phyloP scores from a whole-genome alignment of 371 early-diverging fungal genomes.

The Globomyces sp. region DNA sequence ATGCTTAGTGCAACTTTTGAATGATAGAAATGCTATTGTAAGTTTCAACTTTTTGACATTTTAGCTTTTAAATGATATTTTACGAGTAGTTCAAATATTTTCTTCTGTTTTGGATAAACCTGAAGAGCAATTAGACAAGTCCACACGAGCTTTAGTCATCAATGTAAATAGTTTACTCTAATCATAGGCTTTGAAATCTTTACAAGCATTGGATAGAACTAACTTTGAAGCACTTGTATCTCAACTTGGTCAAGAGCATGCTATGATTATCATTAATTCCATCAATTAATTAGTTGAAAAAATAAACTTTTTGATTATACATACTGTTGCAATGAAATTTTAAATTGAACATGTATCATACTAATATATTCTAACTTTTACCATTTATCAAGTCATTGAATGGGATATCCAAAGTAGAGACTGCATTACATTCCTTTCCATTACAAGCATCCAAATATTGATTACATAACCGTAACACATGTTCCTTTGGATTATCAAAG shows the following conservation, averaged over 20 bases:
- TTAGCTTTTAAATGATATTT: background rate
- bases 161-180: background rate
- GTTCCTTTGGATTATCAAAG: no score
- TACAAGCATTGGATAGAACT: background rate
- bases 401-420: no score
- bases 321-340: no score
- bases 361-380: no score
- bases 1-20: background rate
- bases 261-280: slow-evolving; percentile 4
- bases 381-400: no score
- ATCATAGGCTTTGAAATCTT: slow-evolving; percentile 1
- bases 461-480: no score
- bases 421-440: no score
- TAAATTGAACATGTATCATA: no score
- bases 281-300: background rate
- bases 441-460: no score
- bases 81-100: background rate
- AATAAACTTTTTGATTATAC: no score
- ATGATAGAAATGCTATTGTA: slow-evolving; percentile 7
- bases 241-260: slow-evolving; percentile 6
- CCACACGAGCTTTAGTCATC: slow-evolving; percentile 2
- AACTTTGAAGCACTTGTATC: background rate
- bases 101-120: slow-evolving; percentile 4
- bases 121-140: slow-evolving; percentile 4
- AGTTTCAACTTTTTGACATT: background rate